phyloP scores from a whole-genome alignment of 2,329 filamentous ascomycete species.

The Septoria linicola region DNA sequence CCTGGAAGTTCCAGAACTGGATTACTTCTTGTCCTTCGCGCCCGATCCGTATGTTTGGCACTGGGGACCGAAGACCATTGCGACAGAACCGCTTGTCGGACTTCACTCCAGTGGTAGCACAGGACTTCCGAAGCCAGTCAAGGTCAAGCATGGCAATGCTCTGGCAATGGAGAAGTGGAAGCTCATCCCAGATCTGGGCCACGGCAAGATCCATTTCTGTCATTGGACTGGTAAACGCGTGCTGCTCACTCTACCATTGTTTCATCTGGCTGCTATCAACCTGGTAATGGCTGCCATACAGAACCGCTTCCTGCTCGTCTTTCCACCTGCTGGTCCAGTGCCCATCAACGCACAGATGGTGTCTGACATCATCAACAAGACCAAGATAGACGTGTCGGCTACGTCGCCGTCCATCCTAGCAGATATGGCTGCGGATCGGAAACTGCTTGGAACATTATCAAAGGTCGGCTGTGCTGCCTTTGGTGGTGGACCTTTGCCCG shows the following conservation, averaged over 20 bases:
- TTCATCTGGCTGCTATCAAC: constrained; percentile 20
- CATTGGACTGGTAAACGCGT: constrained; percentile 14
- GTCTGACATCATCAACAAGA: constrained; percentile 13
- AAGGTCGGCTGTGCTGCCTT: constrained; percentile 9
- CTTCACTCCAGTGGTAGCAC: constrained; percentile 22
- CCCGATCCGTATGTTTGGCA: constrained; percentile 16
- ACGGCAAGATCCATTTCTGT: constrained; percentile 10
- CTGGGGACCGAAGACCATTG: constrained; percentile 11
- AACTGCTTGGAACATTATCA: constrained; percentile 13
- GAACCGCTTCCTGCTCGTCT: constrained; percentile 12
- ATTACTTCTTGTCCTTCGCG: constrained; percentile 16
- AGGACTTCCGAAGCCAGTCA: constrained; percentile 21
- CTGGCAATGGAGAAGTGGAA: constrained; percentile 20
- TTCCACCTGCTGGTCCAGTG: constrained; percentile 4
- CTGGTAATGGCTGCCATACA: constrained; percentile 10
- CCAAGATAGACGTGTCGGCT: constrained; percentile 6
- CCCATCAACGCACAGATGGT: constrained; percentile 15
- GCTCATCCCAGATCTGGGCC: constrained; percentile 8
- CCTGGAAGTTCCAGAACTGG: constrained; percentile 18
- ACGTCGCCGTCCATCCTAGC: constrained; percentile 16
- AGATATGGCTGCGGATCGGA: constrained; percentile 16
- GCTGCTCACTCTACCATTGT: constrained; percentile 15
- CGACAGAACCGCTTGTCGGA: constrained; percentile 19
- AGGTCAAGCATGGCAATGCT: constrained; percentile 17
- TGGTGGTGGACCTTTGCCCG: constrained; percentile 19